Evolutionary conservation across 257 asterid species (phyloP).

Genomic region (Przewalskia tangutica): DNA sequence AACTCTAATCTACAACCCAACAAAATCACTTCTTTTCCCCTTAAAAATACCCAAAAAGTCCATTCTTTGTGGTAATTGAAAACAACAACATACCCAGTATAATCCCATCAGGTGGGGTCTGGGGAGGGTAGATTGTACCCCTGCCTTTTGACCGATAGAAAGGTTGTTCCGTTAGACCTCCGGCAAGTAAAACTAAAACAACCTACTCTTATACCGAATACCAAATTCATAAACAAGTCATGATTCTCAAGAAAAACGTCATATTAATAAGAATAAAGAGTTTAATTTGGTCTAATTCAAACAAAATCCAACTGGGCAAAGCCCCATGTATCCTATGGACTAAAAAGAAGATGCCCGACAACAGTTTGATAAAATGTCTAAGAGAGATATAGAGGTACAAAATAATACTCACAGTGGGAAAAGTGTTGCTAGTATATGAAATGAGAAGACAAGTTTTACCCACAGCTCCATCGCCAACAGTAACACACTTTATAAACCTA

Average conservation of each 20-base stretch:
- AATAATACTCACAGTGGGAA: constrained; percentile 15
- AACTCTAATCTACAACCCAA: neutral
- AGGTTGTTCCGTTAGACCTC: too few species aligned
- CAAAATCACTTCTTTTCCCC: neutral
- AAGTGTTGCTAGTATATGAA: constrained; percentile 16
- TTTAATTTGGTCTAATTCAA: neutral
- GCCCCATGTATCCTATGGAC: neutral
- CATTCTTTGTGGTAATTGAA: neutral
- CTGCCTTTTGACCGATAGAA: too few species aligned
- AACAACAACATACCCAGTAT: too few species aligned
- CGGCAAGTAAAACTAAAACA: neutral
- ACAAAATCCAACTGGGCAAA: neutral
- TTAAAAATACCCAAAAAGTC: neutral
- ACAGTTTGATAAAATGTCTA: neutral
- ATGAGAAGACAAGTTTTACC: constrained; percentile 23
- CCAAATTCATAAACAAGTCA: neutral
- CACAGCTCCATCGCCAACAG: constrained; percentile 23
- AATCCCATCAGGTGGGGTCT: too few species aligned
- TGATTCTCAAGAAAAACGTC: neutral
- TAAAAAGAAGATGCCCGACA: neutral
- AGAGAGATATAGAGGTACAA: neutral
- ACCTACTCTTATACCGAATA: neutral
- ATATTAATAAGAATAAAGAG: neutral
- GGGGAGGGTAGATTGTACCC: too few species aligned
- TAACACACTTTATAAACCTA: constrained; percentile 16